Conservation (phyloP, 768 basidiomycete genomes). For the Butyriboletus loyo region DNA sequence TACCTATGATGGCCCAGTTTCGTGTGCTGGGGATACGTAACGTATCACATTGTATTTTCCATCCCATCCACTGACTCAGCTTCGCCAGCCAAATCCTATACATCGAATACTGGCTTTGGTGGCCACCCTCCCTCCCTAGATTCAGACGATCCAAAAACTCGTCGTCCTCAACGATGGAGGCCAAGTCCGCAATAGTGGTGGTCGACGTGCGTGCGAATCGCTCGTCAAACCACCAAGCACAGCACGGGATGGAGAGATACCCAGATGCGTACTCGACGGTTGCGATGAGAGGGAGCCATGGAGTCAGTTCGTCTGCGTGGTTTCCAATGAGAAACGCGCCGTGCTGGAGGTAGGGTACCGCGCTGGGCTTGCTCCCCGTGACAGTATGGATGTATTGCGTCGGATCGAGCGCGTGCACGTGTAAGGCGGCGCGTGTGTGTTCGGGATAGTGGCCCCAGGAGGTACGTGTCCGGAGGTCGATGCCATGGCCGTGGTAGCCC, state of each 20-base stretch:
- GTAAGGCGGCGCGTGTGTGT: slow-evolving; percentile 56
- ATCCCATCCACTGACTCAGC: slow-evolving; percentile 72
- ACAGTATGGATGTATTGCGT: slow-evolving; percentile 2
- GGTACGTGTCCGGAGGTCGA: slow-evolving; percentile 80
- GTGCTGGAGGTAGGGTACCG: slow-evolving; percentile 33
- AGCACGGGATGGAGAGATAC: slow-evolving; percentile 87
- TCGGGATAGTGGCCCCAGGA: slow-evolving; percentile 82
- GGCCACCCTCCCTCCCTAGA: slow-evolving; percentile 59
- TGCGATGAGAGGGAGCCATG: slow-evolving; percentile 86
- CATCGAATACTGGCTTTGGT: slow-evolving; percentile 67
- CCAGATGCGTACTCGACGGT: slow-evolving; percentile 58
- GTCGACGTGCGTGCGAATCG: slow-evolving; percentile 53
- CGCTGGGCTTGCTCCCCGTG: background rate
- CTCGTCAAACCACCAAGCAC: slow-evolving; percentile 76
- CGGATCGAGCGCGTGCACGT: slow-evolving; percentile 73
- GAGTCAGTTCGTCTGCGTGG: slow-evolving; percentile 95
- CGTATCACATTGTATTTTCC: slow-evolving; percentile 82
- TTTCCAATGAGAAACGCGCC: slow-evolving; percentile 86
- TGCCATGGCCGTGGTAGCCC: slow-evolving; percentile 80
- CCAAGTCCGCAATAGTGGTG: slow-evolving; percentile 23
- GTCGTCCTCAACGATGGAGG: slow-evolving; percentile 16
- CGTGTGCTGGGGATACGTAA: slow-evolving; percentile 90
- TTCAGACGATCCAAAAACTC: slow-evolving; percentile 46
- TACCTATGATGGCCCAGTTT: slow-evolving; percentile 90
- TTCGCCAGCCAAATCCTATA: slow-evolving; percentile 88